Conservation (phyloP, 2,329 filamentous ascomycete species). For the Cladobotryum protrusum region DNA sequence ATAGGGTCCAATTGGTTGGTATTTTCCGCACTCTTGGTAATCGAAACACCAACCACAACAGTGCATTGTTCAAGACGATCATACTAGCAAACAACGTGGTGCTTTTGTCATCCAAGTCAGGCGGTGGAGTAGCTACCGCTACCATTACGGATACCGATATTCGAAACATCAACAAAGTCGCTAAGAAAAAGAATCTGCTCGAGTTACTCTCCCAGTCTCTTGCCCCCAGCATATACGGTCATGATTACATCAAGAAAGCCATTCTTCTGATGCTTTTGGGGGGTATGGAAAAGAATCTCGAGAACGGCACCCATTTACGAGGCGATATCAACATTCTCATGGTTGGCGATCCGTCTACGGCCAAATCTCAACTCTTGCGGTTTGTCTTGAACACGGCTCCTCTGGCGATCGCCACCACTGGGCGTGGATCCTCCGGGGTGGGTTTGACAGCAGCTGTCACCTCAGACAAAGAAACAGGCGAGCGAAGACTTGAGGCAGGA, state of each 20-base stretch:
- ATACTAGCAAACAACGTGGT: conserved; percentile 94
- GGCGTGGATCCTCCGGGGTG: conserved; percentile 92
- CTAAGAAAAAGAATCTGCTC: conserved; percentile 91
- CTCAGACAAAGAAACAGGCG: conserved; percentile 93
- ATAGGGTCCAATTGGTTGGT: conserved; percentile 94
- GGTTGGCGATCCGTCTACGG: conserved; percentile 97
- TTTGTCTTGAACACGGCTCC: conserved; percentile 97
- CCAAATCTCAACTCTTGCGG: conserved; percentile 94
- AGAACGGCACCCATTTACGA: conserved; percentile 95
- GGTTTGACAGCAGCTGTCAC: conserved; percentile 97
- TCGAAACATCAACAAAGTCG: conserved; percentile 95
- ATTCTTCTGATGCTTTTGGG: conserved; percentile 92
- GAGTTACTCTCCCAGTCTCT: conserved; percentile 89
- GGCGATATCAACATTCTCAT: conserved; percentile 99
- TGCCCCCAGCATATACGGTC: conserved; percentile 92
- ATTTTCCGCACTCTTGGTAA: conserved; percentile 93
- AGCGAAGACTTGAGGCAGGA: conserved; percentile 89
- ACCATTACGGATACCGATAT: conserved; percentile 95
- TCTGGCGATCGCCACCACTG: conserved; percentile 92
- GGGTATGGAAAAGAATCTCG: conserved; percentile 96
- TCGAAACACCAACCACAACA: conserved; percentile 82
- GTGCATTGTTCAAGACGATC: conserved; percentile 89
- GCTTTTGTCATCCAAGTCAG: conserved; percentile 89
- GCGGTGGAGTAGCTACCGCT: conserved; percentile 85
- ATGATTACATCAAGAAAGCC: conserved; percentile 96